Base-by-base conservation (phyloP, 176 grass and related monocot species). In the Tuctoria greenei region DNA sequence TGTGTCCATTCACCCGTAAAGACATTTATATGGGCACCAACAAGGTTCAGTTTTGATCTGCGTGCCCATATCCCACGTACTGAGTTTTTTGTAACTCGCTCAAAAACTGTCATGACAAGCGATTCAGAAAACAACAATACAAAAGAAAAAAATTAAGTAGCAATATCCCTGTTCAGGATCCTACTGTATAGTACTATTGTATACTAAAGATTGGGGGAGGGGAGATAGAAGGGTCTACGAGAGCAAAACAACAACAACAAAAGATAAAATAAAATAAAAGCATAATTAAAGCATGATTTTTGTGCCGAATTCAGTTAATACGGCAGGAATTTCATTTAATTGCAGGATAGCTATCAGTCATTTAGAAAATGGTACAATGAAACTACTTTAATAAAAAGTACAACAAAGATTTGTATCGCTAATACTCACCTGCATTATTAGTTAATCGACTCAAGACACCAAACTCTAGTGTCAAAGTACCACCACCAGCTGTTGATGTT, bases 1-100 rank as follows among this genome's bases (percentile, higher is more conserved):
- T 97, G 95, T 67, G 95, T 97, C 95, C 95, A 97, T 87, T 97
- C 95, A 86, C 95, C 91, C 65, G 86, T 91, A 71, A 97, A 97
- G 55, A 97, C 86, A 91, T 97, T 97, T 66, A 97, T 97, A 62
- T 97, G 95, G 64, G 95, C 95, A 77, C 95, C 95, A 36, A 97
- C 95, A 84, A 97, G 86, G 64, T 97, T 83, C 64, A 97, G 84
- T 84, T 93, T 93, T 26, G 91, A 97, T 51, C 91, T 88, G 27
- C 91, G 88, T 40, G 88, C 79, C 95, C 95, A 97, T 89, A 97
- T 89, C 74, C 91, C 95, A 65, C 81, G 91, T 45, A 97, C 95
- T 72, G 95, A 85, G 21, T 93, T 97, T 63, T 90, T 97, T n/a
- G 91, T 83, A 82, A 97, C 88, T 88, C 74, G 86, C 75, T 97